Percentiles rank a stretch among this genome's conserved stretches.
These are phyloP conservation scores for Ogataea polymorpha DNA, from an alignment of 805 yeast genomes.

Conservation along the genomic window DNA sequence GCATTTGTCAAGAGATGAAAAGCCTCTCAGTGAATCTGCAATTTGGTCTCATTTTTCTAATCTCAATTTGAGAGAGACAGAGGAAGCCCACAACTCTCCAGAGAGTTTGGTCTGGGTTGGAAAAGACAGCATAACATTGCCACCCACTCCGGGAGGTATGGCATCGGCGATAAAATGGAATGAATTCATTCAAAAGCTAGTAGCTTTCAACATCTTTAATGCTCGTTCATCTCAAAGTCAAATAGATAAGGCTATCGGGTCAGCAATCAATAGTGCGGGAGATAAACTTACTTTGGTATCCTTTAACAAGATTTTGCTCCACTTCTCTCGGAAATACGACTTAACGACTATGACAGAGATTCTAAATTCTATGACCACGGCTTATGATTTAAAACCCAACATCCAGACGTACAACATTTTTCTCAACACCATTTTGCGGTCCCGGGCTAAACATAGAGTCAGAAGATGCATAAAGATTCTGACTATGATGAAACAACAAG, in stretches of 20 bases:
- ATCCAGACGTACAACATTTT: constrained; percentile 14
- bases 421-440: constrained; percentile 6
- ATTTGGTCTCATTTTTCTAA: constrained; percentile 7
- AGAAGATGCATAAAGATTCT: constrained; percentile 9
- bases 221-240: background rate
- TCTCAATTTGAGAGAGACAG: background rate
- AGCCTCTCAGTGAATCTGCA: constrained; percentile 4
- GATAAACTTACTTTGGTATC: constrained; percentile 5
- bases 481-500: constrained; percentile 3
- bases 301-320: constrained; percentile 5
- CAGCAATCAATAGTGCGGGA: constrained; percentile 3
- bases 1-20: background rate
- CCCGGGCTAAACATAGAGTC: constrained; percentile 8
- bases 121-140: background rate
- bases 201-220: background rate
- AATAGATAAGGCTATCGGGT: constrained; percentile 2
- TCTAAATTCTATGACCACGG: constrained; percentile 1
- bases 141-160: background rate
- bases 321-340: constrained; percentile 9
- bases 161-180: constrained; percentile 2
- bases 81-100: background rate
- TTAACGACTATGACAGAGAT: constrained; percentile 6
- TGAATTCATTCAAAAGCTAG: background rate
- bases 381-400: constrained; percentile 3
- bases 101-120: background rate